These are phyloP conservation scores for Neoboletus subvelutipes DNA, from an alignment of 768 basidiomycete genomes.

Conservation along the genomic window DNA sequence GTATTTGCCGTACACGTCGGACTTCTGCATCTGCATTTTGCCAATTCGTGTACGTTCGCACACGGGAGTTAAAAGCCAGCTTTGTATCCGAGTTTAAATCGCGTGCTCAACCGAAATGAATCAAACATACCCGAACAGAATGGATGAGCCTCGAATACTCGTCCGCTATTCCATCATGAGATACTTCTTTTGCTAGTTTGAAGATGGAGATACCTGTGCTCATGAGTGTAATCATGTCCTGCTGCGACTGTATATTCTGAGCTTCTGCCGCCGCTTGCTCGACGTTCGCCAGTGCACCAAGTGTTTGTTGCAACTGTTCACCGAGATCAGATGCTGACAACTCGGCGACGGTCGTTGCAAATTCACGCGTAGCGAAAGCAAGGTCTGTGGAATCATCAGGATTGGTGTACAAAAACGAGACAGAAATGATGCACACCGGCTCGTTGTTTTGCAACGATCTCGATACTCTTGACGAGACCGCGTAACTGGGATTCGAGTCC, in stretches of 20 bases:
- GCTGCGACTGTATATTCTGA: constrained; percentile 71
- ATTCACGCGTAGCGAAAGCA: constrained; percentile 70
- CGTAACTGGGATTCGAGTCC: constrained; percentile 88
- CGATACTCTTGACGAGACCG: constrained; percentile 83
- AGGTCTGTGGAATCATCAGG: constrained; percentile 49
- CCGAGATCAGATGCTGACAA: constrained; percentile 77
- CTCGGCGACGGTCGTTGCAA: constrained; percentile 67
- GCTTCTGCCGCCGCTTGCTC: constrained; percentile 72
- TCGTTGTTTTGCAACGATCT: constrained; percentile 80
- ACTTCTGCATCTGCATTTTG: constrained; percentile 77
- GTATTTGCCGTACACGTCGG: constrained; percentile 65
- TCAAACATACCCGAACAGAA: constrained; percentile 70
- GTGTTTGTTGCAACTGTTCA: constrained; percentile 65
- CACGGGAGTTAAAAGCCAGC: constrained; percentile 86
- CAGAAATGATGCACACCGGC: constrained; percentile 46
- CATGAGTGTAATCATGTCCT: constrained; percentile 80
- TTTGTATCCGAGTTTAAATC: constrained; percentile 29
- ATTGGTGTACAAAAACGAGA: background rate
- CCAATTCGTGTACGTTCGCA: constrained; percentile 80
- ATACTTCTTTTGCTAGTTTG: background rate
- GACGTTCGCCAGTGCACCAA: constrained; percentile 71
- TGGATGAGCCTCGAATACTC: constrained; percentile 92
- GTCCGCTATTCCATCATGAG: constrained; percentile 50
- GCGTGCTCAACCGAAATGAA: background rate
- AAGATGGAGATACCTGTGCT: constrained; percentile 53